Percentiles rank a stretch among this genome's conserved stretches.
Evolutionary conservation across 2,329 filamentous ascomycete genomes (phyloP).

Genomic region (Epichloe gansuensis): DNA sequence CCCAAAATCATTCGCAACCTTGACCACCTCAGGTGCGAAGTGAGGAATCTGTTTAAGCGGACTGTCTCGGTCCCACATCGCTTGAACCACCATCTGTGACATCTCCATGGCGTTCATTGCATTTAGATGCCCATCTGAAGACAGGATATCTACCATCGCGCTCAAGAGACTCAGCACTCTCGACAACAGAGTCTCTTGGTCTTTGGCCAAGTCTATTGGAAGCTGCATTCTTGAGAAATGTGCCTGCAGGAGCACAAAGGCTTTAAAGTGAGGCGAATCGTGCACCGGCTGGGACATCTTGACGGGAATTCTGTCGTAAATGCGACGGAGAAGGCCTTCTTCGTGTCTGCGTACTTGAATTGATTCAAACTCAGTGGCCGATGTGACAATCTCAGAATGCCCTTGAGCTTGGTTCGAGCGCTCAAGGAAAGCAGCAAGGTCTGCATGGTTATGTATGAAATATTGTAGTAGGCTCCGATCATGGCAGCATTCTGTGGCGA

Average conservation of each 20-base stretch:
- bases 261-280: constrained; percentile 96
- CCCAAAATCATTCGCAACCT: constrained; percentile 68
- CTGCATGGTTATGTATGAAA: constrained; percentile 98
- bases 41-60: constrained; percentile 96
- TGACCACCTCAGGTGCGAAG: constrained; percentile 73
- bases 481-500: constrained; percentile 89
- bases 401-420: constrained; percentile 86
- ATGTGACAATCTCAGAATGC: constrained; percentile 91
- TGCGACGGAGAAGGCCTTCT: constrained; percentile 72
- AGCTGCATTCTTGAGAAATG: constrained; percentile 97
- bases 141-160: constrained; percentile 88
- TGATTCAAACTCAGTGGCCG: constrained; percentile 89
- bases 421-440: constrained; percentile 89
- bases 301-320: constrained; percentile 89
- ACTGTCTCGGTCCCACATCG: constrained; percentile 97
- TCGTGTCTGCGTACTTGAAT: constrained; percentile 93
- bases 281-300: constrained; percentile 83
- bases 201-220: constrained; percentile 88
- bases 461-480: constrained; percentile 98
- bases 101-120: constrained; percentile 99
- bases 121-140: constrained; percentile 90
- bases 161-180: constrained; percentile 82
- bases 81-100: constrained; percentile 97
- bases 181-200: constrained; percentile 77
- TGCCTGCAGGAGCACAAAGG: constrained; percentile 91